These are phyloP conservation scores for Sherardia arvensis DNA, from an alignment of 257 asterid genomes.

Conservation along the genomic window DNA sequence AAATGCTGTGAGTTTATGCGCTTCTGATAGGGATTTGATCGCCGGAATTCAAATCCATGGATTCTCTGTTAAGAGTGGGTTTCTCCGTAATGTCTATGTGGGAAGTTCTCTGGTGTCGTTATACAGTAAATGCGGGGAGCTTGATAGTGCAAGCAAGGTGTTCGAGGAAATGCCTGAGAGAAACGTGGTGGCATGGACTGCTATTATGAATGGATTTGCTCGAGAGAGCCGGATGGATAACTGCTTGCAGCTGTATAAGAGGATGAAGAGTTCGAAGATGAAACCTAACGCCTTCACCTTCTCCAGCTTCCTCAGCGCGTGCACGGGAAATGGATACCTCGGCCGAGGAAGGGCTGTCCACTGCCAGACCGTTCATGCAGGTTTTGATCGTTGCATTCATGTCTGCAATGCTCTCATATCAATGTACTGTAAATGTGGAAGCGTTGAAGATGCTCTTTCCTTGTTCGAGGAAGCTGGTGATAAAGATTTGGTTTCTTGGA, in stretches of 20 bases:
- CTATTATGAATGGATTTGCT: constrained; percentile 24
- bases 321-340: constrained; percentile 27
- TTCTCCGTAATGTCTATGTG: constrained; percentile 20
- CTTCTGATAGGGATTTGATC: constrained; percentile 8
- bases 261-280: constrained; percentile 16
- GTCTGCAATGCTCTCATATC: constrained; percentile 25
- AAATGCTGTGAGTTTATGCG: constrained; percentile 25
- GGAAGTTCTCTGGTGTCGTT: constrained; percentile 27
- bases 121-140: constrained; percentile 15
- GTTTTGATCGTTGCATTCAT: constrained; percentile 14
- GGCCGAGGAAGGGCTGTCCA: constrained; percentile 28
- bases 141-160: constrained; percentile 14
- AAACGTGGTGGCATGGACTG: constrained; percentile 33
- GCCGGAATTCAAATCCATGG: constrained; percentile 28
- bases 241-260: constrained; percentile 19
- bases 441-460: constrained; percentile 17
- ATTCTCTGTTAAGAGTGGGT: constrained; percentile 19
- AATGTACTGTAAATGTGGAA: constrained; percentile 32
- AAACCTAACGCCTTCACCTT: constrained; percentile 22
- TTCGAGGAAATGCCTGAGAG: constrained; percentile 28
- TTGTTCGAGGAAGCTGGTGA: constrained; percentile 14
- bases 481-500: constrained; percentile 38
- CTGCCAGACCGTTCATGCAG: constrained; percentile 20
- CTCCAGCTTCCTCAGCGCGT: constrained; percentile 20
- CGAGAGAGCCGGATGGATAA: constrained; percentile 18